Percentiles rank a stretch among this genome's conserved stretches.
phyloP scores from a whole-genome alignment of 2,329 filamentous ascomycete species.

The Magnaporthales sp. region DNA sequence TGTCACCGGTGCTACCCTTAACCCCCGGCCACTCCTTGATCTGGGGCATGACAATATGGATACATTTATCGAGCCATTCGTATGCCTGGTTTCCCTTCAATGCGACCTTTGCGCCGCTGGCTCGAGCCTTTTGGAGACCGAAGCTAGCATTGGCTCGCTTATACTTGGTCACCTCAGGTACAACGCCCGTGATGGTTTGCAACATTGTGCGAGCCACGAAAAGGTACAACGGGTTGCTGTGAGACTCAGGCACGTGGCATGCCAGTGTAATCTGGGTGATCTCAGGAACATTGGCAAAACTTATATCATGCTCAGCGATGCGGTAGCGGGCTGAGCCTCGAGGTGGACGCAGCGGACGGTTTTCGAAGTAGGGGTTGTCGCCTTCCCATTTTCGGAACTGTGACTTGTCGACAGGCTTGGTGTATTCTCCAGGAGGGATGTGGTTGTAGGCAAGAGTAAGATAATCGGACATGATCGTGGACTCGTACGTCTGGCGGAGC shows the following conservation, averaged over 20 bases:
- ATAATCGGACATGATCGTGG: slow-evolving; percentile 78
- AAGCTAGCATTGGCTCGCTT: slow-evolving; percentile 67
- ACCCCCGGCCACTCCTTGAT: slow-evolving; percentile 92
- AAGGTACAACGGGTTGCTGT: slow-evolving; percentile 63
- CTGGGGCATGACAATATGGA: slow-evolving; percentile 83
- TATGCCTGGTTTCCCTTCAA: slow-evolving; percentile 74
- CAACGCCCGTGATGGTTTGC: slow-evolving; percentile 75
- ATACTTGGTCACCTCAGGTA: slow-evolving; percentile 60
- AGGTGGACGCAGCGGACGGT: slow-evolving; percentile 75
- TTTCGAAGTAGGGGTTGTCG: slow-evolving; percentile 89
- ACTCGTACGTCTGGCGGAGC: slow-evolving; percentile 81
- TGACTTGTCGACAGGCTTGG: slow-evolving; percentile 28
- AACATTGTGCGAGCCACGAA: slow-evolving; percentile 77
- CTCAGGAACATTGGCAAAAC: slow-evolving; percentile 77
- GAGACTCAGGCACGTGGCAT: slow-evolving; percentile 60
- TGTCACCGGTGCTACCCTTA: slow-evolving; percentile 64
- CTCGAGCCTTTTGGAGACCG: slow-evolving; percentile 61
- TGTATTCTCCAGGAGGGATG: slow-evolving; percentile 63
- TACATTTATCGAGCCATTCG: slow-evolving; percentile 82
- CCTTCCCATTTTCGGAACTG: slow-evolving; percentile 69
- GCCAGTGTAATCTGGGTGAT: slow-evolving; percentile 76
- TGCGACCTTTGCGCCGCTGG: slow-evolving; percentile 68
- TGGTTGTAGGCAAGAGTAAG: slow-evolving; percentile 86
- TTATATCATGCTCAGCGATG: slow-evolving; percentile 64
- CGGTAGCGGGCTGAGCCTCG: slow-evolving; percentile 67